Percentiles rank a stretch among this genome's conserved stretches.
Evolutionary conservation across 345 rosid species (phyloP).

Genomic region (Aegle marmelos): DNA sequence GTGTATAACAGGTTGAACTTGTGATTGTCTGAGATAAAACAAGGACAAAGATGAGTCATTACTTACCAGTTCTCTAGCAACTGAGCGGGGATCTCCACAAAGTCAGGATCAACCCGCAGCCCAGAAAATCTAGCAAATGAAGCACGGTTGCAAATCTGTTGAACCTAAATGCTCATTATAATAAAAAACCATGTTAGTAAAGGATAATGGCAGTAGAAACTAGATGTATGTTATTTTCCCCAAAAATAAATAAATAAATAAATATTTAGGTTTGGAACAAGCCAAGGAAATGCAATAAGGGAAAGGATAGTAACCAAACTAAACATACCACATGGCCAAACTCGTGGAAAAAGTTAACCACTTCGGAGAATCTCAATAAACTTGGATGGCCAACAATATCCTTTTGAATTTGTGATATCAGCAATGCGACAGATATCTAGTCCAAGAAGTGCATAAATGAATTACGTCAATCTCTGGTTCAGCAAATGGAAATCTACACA

Average conservation of each 20-base stretch:
- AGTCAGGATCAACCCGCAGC: slow-evolving; percentile 82
- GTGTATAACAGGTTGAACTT: slow-evolving; percentile 13
- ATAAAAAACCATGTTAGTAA: slow-evolving; percentile 4
- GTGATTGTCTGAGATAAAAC: not conserved
- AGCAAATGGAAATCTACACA: not conserved
- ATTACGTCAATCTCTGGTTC: slow-evolving; percentile 1
- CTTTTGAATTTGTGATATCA: slow-evolving; percentile 71
- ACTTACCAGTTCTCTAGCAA: slow-evolving; percentile 80
- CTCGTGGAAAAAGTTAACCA: slow-evolving; percentile 88
- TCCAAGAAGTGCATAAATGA: slow-evolving; percentile 15
- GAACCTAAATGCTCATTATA: slow-evolving; percentile 54
- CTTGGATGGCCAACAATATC: slow-evolving; percentile 36
- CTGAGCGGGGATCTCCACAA: slow-evolving; percentile 85
- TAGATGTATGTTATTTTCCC: not conserved
- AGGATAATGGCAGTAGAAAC: not conserved
- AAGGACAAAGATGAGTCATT: slow-evolving; percentile 6
- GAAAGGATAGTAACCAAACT: slow-evolving; percentile 10
- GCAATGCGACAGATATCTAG: slow-evolving; percentile 73
- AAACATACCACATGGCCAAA: slow-evolving; percentile 94
- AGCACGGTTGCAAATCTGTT: slow-evolving; percentile 86
- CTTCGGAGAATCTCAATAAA: slow-evolving; percentile 82
- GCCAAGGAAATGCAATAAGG: slow-evolving; percentile 3
- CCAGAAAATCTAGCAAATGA: slow-evolving; percentile 88
- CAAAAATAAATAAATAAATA: not conserved
- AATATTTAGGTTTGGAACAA: not conserved